phyloP scores from a whole-genome alignment of 2,329 filamentous ascomycete species.

The Didymella arachidicola region DNA sequence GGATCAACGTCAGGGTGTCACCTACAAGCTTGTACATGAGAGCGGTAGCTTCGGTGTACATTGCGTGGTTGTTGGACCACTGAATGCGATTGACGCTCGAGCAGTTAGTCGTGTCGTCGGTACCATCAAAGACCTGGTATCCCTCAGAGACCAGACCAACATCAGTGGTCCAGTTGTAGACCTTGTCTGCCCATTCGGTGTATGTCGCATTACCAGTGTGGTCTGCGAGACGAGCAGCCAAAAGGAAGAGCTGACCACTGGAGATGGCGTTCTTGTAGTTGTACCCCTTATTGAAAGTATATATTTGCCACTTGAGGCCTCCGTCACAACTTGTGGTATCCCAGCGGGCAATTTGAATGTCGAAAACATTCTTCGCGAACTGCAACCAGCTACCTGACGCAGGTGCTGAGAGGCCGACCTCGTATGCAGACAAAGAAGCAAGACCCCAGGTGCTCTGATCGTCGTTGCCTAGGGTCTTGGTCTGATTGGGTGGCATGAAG shows the following conservation, averaged over 20 bases:
- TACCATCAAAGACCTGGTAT: constrained; percentile 62
- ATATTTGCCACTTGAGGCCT: constrained; percentile 77
- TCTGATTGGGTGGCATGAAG: constrained; percentile 52
- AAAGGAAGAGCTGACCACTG: constrained; percentile 80
- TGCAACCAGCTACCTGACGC: constrained; percentile 61
- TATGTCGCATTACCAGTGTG: constrained; percentile 66
- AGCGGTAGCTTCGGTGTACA: constrained; percentile 60
- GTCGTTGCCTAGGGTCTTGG: constrained; percentile 66
- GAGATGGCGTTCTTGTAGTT: constrained; percentile 79
- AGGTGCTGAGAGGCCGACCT: constrained; percentile 67
- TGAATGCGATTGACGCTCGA: constrained; percentile 56
- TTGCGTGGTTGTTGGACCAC: constrained; percentile 61
- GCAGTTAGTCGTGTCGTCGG: constrained; percentile 55
- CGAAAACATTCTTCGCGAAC: constrained; percentile 74
- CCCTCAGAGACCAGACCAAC: constrained; percentile 58
- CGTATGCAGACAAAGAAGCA: constrained; percentile 70
- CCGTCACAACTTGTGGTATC: constrained; percentile 70
- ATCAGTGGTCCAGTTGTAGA: constrained; percentile 63
- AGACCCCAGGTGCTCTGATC: constrained; percentile 77
- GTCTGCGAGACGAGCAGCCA: constrained; percentile 75
- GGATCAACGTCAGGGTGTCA: neutral
- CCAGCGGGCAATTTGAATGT: constrained; percentile 73
- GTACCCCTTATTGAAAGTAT: constrained; percentile 74
- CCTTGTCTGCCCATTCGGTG: constrained; percentile 67
- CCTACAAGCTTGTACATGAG: constrained; percentile 59